Evolutionary conservation across 2,329 filamentous ascomycete species (phyloP), one percentile per base, ranked within the genome.

Genomic region (Apiospora rasikravindrae): DNA sequence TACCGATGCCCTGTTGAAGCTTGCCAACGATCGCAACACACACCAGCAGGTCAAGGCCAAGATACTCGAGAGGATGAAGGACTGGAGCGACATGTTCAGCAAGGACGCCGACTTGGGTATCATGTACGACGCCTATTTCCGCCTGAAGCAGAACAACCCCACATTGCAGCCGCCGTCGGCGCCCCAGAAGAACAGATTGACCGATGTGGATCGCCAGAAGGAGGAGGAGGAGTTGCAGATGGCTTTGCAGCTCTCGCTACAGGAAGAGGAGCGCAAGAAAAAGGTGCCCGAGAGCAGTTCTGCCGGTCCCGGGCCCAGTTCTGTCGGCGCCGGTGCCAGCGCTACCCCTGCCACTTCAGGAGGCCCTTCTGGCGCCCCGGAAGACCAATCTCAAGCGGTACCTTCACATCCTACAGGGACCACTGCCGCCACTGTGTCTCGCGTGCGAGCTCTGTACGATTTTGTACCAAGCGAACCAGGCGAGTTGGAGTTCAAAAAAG

Each of bases 181-280:
- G 76, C 96, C 96, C 4, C 93, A 93, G 78, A 99, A 99, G 87
- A 94, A 92, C 73, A 91, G 94, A 77, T 94, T 99, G 74, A 98
- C 96, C 66, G 93, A 97, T 45, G 78, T 93, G 67, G 96, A 99
- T 82, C 90, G 96, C 75, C 93, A 94, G 83, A 98, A 97, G 84
- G 96, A 99, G 83, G 96, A 99, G 74, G 95, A 98, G 69, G 96
- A 99, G 83, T 86, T 99, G 71, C 96, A 98, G 82, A 98, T 98
- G 91, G 96, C 96, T 1, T 87, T 99, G 68, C 95, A 93, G 78
- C 87, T 99, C 79, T 98, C 95, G 61, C 89, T 99, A 77, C 94
- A 97, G 81, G 96, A 99, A 74, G 96, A 97, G 79, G 88, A 89
- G 76, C 85, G 86, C 74, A 90, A 91, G 81, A 87, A 88, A 80